A percentile compares a stretch with the other conserved stretches of the same genome.
Evolutionary conservation across 345 rosid genomes (phyloP).

Genomic region (Dipteronia sinensis): DNA sequence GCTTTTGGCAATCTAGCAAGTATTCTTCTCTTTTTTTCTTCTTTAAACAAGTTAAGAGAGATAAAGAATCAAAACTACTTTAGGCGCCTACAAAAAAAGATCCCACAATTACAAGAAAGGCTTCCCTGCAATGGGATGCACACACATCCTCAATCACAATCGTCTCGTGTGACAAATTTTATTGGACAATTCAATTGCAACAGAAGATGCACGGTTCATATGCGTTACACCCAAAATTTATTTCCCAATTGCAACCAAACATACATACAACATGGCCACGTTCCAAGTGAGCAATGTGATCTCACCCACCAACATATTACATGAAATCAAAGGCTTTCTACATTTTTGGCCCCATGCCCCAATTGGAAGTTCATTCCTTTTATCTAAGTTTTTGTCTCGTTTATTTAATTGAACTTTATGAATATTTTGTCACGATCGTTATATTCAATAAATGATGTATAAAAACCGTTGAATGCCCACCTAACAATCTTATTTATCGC

Average conservation of each 20-base stretch:
- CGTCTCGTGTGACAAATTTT: too few species aligned
- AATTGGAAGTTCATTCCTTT: background rate
- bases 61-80: slow-evolving; percentile 16
- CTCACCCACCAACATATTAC: background rate
- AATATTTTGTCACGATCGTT: background rate
- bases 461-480: background rate
- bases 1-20: background rate
- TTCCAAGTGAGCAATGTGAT: background rate
- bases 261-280: background rate
- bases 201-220: background rate
- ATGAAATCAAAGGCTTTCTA: background rate
- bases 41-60: background rate
- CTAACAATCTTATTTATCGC: background rate
- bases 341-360: background rate
- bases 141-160: too few species aligned
- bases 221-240: too few species aligned
- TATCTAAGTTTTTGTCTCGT: background rate
- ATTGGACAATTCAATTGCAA: too few species aligned
- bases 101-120: background rate
- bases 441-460: too few species aligned
- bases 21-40: slow-evolving; percentile 12
- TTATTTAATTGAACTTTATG: too few species aligned
- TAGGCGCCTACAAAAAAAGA: background rate
- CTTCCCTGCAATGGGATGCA: too few species aligned
- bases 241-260: too few species aligned